phyloP scores from a whole-genome alignment of 495 filamentous ascomycete species.

The Penicillium cosmopolitanum region DNA sequence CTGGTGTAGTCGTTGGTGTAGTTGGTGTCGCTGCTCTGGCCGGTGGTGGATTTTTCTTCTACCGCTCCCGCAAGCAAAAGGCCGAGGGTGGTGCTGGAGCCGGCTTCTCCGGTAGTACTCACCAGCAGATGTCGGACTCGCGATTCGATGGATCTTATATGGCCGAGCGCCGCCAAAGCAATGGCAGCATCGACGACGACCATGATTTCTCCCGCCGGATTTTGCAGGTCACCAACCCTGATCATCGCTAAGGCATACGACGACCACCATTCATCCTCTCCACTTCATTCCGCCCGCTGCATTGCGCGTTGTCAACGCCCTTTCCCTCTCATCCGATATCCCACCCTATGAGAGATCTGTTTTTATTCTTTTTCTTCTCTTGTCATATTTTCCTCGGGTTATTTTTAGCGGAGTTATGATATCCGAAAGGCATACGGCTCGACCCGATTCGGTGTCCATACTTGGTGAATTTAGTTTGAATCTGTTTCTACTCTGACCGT shows the following conservation, averaged over 20 bases:
- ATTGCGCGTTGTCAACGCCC: slow-evolving; percentile 12
- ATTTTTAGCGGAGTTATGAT: slow-evolving; percentile 35
- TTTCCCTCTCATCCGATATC: slow-evolving; percentile 7
- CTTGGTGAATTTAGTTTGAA: slow-evolving; percentile 17
- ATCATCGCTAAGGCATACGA: slow-evolving; percentile 35
- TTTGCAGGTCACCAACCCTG: slow-evolving; percentile 72
- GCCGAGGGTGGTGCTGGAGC: slow-evolving; percentile 78
- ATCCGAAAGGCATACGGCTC: slow-evolving; percentile 29
- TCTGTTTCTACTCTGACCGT: slow-evolving; percentile 11
- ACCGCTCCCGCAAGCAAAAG: slow-evolving; percentile 73
- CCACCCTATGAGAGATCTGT: background rate
- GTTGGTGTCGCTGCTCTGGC: slow-evolving; percentile 67
- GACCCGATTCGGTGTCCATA: slow-evolving; percentile 27
- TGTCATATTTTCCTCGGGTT: slow-evolving; percentile 28
- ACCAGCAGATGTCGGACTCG: slow-evolving; percentile 64
- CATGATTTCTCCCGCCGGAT: slow-evolving; percentile 96
- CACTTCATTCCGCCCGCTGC: slow-evolving; percentile 5
- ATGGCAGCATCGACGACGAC: slow-evolving; percentile 97
- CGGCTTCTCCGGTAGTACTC: slow-evolving; percentile 31
- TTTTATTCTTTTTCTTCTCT: slow-evolving; percentile 17
- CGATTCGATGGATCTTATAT: slow-evolving; percentile 86
- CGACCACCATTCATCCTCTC: slow-evolving; percentile 4
- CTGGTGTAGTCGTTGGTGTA: slow-evolving; percentile 84
- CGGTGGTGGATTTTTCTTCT: slow-evolving; percentile 72
- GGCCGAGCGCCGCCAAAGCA: slow-evolving; percentile 85